A percentile compares a stretch with the other conserved stretches of the same genome.
These are phyloP conservation scores for Galerina marginata DNA, from an alignment of 768 basidiomycete genomes.

Conservation along the genomic window DNA sequence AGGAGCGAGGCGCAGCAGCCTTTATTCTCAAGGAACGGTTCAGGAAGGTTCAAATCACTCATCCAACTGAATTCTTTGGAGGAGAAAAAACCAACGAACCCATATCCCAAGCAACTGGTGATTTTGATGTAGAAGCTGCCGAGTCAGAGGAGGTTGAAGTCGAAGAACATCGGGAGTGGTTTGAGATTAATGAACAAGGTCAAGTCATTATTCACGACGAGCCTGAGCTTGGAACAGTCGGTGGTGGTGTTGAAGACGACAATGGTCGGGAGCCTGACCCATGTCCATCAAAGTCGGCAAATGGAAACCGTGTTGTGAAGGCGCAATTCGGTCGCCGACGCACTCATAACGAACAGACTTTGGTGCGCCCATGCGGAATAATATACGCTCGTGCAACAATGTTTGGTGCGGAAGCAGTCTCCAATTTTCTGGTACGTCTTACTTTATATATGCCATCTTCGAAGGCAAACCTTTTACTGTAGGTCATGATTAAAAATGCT, in stretches of 20 bases:
- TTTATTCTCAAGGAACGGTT: not conserved
- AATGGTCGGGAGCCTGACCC: not conserved
- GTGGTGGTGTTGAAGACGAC: not conserved
- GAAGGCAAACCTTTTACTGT: too few species aligned
- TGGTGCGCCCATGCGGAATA: constrained; percentile 21
- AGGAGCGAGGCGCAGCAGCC: not conserved
- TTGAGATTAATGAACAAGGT: not conserved
- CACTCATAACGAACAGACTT: constrained; percentile 23
- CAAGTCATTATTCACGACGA: not conserved
- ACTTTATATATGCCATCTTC: not conserved
- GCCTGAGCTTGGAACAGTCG: not conserved
- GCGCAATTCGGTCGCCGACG: constrained; percentile 14
- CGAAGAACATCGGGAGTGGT: not conserved
- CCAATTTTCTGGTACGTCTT: constrained; percentile 12
- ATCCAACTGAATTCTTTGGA: not conserved
- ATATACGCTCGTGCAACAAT: constrained; percentile 22
- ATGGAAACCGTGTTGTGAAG: constrained; percentile 10
- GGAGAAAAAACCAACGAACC: too few species aligned
- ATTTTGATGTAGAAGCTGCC: not conserved
- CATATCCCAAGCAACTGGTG: too few species aligned
- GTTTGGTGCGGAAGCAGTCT: constrained; percentile 16
- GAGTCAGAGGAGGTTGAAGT: not conserved
- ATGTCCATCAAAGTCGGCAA: constrained; percentile 11
- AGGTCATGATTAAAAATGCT: constrained; percentile 10
- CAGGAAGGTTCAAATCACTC: not conserved